These are phyloP conservation scores for Globisporangium emineosum DNA, from an alignment of 352 stramenopile species.

Conservation along the genomic window DNA sequence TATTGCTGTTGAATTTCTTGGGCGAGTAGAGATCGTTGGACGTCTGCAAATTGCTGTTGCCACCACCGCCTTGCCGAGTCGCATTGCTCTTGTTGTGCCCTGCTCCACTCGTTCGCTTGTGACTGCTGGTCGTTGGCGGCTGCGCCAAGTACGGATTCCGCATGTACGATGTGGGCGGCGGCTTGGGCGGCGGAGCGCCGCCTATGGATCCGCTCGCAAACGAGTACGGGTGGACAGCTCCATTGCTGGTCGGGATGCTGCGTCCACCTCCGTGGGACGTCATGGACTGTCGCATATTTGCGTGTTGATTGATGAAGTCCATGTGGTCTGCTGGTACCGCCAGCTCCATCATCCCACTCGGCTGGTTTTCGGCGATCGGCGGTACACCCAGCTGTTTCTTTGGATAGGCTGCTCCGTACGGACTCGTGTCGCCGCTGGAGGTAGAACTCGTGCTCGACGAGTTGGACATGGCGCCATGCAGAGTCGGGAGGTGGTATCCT, in stretches of 20 bases:
- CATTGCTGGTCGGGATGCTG: neutral
- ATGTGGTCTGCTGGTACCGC: conserved; percentile 32
- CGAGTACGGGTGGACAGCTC: conserved; percentile 31
- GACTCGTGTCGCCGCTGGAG: conserved; percentile 11
- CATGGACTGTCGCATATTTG: conserved; percentile 38
- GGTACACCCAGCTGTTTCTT: conserved; percentile 27
- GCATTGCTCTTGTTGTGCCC: conserved; percentile 5
- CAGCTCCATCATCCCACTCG: conserved; percentile 13
- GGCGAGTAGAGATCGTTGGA: conserved; percentile 55
- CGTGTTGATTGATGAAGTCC: conserved; percentile 37
- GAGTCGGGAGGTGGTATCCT: conserved; percentile 15
- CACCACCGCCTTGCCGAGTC: conserved; percentile 8
- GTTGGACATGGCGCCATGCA: conserved; percentile 11
- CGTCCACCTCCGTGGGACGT: conserved; percentile 52
- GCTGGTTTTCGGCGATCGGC: conserved; percentile 35
- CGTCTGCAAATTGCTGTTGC: too few relatives aligned
- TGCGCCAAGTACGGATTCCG: conserved; percentile 36
- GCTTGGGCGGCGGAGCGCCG: conserved; percentile 32
- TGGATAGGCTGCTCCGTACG: conserved; percentile 11
- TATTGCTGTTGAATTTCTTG: conserved; percentile 29
- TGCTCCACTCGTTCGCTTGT: conserved; percentile 25
- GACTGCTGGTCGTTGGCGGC: conserved; percentile 13
- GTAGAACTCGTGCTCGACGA: conserved; percentile 6
- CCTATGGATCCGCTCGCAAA: conserved; percentile 12
- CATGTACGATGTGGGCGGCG: conserved; percentile 44